Percentiles rank a stretch among this genome's conserved stretches.
Evolutionary conservation across 495 filamentous ascomycete species (phyloP).

Genomic region (Xeromyces bisporus): DNA sequence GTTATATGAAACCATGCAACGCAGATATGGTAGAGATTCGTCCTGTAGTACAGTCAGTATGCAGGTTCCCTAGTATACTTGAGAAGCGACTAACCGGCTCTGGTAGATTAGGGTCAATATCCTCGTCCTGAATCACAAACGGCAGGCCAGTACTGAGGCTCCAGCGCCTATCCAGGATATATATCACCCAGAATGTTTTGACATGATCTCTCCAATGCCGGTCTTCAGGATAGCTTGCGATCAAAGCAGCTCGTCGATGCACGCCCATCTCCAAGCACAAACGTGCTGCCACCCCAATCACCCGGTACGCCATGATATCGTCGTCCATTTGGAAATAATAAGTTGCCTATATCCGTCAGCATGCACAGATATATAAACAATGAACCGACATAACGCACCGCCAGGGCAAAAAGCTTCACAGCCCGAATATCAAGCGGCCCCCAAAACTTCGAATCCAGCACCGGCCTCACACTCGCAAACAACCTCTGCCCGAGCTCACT

Average conservation of each 20-base stretch:
- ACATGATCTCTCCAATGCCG: conserved; percentile 41
- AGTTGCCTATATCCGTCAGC: conserved; percentile 38
- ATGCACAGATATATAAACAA: background rate
- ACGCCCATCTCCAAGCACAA: conserved; percentile 69
- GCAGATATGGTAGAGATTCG: conserved; percentile 46
- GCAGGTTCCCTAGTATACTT: too few relatives aligned
- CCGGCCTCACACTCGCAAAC: conserved; percentile 51
- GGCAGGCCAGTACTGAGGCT: conserved; percentile 67
- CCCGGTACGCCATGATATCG: conserved; percentile 62
- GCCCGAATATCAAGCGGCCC: conserved; percentile 47
- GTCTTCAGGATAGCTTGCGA: conserved; percentile 44
- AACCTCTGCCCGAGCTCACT: conserved; percentile 53
- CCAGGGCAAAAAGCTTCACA: conserved; percentile 56
- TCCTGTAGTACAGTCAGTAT: conserved; percentile 38
- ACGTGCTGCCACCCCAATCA: conserved; percentile 57
- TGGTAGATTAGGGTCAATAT: conserved; percentile 63
- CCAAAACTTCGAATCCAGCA: conserved; percentile 51
- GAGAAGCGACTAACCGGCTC: conserved; percentile 56
- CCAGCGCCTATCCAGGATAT: conserved; percentile 67
- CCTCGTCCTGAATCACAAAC: conserved; percentile 65
- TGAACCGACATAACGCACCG: conserved; percentile 28
- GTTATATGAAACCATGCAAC: conserved; percentile 63
- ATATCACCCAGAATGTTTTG: conserved; percentile 65
- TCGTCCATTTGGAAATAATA: conserved; percentile 74
- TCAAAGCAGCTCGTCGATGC: conserved; percentile 55